phyloP scores from a whole-genome alignment of 2,329 filamentous ascomycete genomes.

The Aureobasidium zeae region DNA sequence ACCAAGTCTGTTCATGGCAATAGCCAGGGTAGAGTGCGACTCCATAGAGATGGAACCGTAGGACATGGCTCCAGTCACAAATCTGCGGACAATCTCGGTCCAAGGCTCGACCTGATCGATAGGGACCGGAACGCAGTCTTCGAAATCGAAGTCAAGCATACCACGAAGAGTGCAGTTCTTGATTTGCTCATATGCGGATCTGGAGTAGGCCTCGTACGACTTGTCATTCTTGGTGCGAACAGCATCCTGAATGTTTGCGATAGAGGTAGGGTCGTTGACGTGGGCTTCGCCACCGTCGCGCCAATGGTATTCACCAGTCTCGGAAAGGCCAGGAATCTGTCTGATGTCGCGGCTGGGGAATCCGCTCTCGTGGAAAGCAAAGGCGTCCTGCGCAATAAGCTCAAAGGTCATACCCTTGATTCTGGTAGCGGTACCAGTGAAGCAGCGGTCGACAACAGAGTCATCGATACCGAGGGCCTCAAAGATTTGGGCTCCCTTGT shows the following conservation, averaged over 20 bases:
- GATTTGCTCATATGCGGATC: conserved; percentile 89
- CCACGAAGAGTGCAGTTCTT: conserved; percentile 92
- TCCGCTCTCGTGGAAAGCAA: conserved; percentile 88
- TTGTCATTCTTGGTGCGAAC: conserved; percentile 97
- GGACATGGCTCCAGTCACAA: conserved; percentile 96
- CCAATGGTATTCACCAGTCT: conserved; percentile 98
- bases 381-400: conserved; percentile 84
- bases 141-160: conserved; percentile 92
- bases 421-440: conserved; percentile 85
- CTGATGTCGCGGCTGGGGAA: conserved; percentile 74
- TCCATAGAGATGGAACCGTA: conserved; percentile 99
- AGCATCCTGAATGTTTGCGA: conserved; percentile 94
- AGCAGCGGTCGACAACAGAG: conserved; percentile 84
- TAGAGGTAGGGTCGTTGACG: conserved; percentile 87
- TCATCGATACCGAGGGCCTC: conserved; percentile 92
- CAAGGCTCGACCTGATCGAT: conserved; percentile 97
- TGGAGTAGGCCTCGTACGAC: conserved; percentile 93
- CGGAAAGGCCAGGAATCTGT: conserved; percentile 68
- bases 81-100: conserved; percentile 94
- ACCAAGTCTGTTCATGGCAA: conserved; percentile 93
- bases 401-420: conserved; percentile 93
- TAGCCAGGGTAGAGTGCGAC: conserved; percentile 87
- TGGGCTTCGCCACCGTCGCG: conserved; percentile 91
- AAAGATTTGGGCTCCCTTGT: conserved; percentile 97
- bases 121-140: conserved; percentile 71